Evolutionary conservation across 148 eudicot species (phyloP).

Genomic region (Rhododendron molle): DNA sequence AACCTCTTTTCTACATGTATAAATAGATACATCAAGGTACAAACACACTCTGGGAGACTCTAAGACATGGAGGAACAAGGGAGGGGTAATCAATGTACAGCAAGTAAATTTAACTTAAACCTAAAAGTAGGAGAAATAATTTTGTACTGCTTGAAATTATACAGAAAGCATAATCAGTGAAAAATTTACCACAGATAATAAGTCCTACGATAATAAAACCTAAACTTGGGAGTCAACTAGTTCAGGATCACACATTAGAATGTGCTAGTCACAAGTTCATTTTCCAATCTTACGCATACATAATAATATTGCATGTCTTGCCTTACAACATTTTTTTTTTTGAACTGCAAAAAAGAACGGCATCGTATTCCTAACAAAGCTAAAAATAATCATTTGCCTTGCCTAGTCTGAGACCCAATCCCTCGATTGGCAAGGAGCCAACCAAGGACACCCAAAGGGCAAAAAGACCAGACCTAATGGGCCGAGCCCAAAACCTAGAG

Average conservation of each 20-base stretch:
- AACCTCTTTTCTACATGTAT: background rate
- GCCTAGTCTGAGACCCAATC: too few species aligned
- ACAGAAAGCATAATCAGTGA: background rate
- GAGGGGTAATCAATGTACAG: background rate
- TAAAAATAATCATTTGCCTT: too few species aligned
- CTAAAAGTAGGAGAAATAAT: background rate
- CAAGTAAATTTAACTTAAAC: background rate
- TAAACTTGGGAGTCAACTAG: background rate
- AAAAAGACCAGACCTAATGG: too few species aligned
- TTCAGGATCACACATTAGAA: background rate
- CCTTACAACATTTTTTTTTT: too few species aligned
- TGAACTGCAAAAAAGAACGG: too few species aligned
- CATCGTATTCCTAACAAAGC: too few species aligned
- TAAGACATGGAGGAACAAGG: background rate
- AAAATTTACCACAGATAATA: background rate
- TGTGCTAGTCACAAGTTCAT: background rate
- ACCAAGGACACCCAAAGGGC: too few species aligned
- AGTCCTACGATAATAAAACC: background rate
- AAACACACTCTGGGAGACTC: background rate
- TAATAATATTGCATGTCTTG: background rate
- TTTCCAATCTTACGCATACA: background rate
- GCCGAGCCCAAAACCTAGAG: too few species aligned
- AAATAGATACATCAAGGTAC: background rate
- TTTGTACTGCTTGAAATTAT: background rate
- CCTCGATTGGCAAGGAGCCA: too few species aligned